Percentiles rank a stretch among this genome's conserved stretches.
Conservation (phyloP, 1,139 yeast genomes). For the Kodamaea derodonti region DNA sequence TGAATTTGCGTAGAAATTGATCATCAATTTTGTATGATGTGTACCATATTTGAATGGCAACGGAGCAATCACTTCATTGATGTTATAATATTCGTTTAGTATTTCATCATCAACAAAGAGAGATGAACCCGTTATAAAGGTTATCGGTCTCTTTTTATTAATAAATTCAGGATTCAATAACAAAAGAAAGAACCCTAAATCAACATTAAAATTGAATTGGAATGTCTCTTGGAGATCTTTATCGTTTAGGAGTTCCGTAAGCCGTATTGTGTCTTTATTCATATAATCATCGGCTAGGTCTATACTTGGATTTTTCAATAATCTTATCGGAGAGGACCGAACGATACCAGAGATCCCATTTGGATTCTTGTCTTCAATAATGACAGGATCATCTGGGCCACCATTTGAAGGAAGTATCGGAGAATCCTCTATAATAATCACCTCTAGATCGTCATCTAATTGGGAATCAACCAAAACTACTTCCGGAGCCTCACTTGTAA, state of each 20-base stretch:
- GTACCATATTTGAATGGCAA: constrained; percentile 40
- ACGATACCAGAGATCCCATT: not conserved
- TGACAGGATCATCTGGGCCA: not conserved
- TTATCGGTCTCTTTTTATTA: constrained; percentile 17
- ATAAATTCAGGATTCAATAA: constrained; percentile 29
- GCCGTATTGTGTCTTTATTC: constrained; percentile 24
- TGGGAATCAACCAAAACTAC: not conserved
- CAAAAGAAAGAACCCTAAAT: constrained; percentile 33
- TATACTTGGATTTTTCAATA: constrained; percentile 26
- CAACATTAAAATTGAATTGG: constrained; percentile 50
- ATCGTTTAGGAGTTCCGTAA: constrained; percentile 14
- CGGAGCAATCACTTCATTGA: constrained; percentile 28
- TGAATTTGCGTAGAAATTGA: constrained; percentile 42
- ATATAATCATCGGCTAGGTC: constrained; percentile 1
- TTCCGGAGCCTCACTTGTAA: not conserved
- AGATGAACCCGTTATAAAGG: constrained; percentile 30
- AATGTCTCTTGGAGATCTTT: constrained; percentile 30
- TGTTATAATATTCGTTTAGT: constrained; percentile 20
- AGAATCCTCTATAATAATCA: not conserved
- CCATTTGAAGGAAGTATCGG: not conserved
- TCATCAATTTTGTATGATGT: constrained; percentile 68
- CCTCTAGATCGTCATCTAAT: not conserved
- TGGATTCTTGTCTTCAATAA: not conserved
- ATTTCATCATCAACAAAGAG: constrained; percentile 12
- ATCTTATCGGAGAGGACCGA: constrained; percentile 18